Percentiles rank a stretch among this genome's conserved stretches.
Evolutionary conservation across 139 green algal genomes (phyloP).

Genomic region (Chlamydomonas asymmetrica): DNA sequence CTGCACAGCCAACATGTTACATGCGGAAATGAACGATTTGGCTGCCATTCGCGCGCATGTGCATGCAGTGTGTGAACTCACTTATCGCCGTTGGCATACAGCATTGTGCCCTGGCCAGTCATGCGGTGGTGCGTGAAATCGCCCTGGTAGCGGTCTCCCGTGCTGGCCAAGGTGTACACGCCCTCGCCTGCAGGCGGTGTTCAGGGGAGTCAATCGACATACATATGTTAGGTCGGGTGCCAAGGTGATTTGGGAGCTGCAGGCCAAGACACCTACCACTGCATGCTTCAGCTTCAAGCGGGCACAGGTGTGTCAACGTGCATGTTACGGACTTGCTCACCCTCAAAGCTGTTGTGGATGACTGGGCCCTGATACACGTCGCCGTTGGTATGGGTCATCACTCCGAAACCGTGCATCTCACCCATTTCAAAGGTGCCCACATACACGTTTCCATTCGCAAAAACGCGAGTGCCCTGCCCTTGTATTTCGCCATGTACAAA

Average conservation of each 20-base stretch:
- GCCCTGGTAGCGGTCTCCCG: constrained; percentile 24
- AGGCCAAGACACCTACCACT: too few relatives aligned
- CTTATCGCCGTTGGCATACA: not conserved
- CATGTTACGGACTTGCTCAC: too few relatives aligned
- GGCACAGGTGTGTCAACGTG: too few relatives aligned
- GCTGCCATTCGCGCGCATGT: constrained; percentile 7
- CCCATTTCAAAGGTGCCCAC: constrained; percentile 39
- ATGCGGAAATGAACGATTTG: too few relatives aligned
- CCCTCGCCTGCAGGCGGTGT: constrained; percentile 13
- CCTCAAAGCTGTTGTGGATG: constrained; percentile 31
- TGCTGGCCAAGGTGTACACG: constrained; percentile 18
- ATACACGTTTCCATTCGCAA: constrained; percentile 38
- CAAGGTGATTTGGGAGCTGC: too few relatives aligned
- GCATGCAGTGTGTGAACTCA: too few relatives aligned
- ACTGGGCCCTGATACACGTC: constrained; percentile 40
- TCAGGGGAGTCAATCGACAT: too few relatives aligned
- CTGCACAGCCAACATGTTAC: too few relatives aligned
- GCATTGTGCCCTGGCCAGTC: constrained; percentile 4
- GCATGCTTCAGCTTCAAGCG: too few relatives aligned
- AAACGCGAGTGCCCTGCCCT: constrained; percentile 30
- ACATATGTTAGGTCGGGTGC: too few relatives aligned
- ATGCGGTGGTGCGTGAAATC: constrained; percentile 21
- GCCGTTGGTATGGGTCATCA: constrained; percentile 20
- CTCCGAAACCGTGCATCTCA: constrained; percentile 44
- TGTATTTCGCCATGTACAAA: constrained; percentile 27